Base-by-base conservation (phyloP, 1,284 basidiomycete species). In the Leccinum pallidistipes region DNA sequence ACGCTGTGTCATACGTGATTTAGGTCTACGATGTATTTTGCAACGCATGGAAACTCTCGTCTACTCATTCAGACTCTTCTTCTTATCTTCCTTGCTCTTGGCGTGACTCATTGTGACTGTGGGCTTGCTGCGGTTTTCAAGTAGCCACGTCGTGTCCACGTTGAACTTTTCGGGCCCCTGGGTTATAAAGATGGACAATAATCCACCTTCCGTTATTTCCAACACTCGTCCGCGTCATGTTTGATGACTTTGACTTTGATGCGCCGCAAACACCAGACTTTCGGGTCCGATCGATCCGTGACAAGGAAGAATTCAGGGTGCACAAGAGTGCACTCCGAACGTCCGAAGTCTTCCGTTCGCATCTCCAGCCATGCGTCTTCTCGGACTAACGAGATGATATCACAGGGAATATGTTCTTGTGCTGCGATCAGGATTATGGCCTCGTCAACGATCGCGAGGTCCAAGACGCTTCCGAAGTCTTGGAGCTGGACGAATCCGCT, bases 311-410 rank as follows among this genome's bases (percentile, higher is more conserved):
- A 54, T 87, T 85, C 71, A 66, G 70, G 1, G 86, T 84, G 58
- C 78, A 75, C 62, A 80, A 80, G 32, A 66, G 74, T 45, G 80
- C 80, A 27, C 76, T 88, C 57, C 68, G 72, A 58, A 76, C 73
- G 57, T 87, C 86, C 65, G 79, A 83, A 67, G 80, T 87, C 62
- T 88, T 89, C 66, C 74, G 87, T 87, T 76, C 65, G 83, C 73
- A 24, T 58, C 59, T 18, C 47, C 45, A 61, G 59, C 21, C 32
- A 58, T 54, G 31, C 34, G 21, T 57, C 47, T 60, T 56, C 58
- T 52, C 53, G 29, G 7, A 57, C 60, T 65, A 58, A 64, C 60
- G 60, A 34, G 55, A 18, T 62, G 63, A 56, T 56, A 56, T 68
- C 64, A 34, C 69, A 88, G 86, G 78, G 29, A 80, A 86, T 67